These are phyloP conservation scores for Agaricus subrufescens DNA, from an alignment of 768 basidiomycete genomes.

Conservation along the genomic window DNA sequence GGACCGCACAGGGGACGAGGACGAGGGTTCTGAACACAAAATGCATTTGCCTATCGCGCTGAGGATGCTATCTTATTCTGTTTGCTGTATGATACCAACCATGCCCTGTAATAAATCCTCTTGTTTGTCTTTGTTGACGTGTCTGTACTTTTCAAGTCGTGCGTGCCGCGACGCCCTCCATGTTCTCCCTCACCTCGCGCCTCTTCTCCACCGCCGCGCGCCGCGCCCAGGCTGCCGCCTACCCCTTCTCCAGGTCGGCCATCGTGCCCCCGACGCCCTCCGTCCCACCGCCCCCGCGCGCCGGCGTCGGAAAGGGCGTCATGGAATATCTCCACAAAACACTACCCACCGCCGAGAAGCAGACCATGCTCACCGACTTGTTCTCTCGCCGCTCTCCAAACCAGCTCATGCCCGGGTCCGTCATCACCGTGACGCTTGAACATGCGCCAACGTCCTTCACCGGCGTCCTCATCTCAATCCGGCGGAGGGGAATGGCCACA, in stretches of 20 bases:
- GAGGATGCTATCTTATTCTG: slow-evolving; percentile 7
- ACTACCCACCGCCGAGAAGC: slow-evolving; percentile 65
- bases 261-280: slow-evolving; percentile 45
- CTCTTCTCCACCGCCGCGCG: slow-evolving; percentile 12
- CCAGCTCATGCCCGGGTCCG: slow-evolving; percentile 78
- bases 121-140: slow-evolving; percentile 2
- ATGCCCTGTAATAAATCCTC: neutral
- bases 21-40: slow-evolving; percentile 54
- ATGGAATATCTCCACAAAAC: slow-evolving; percentile 70
- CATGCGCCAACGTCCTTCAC: slow-evolving; percentile 82
- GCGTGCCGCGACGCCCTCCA: neutral
- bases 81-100: slow-evolving; percentile 11
- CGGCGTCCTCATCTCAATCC: slow-evolving; percentile 81
- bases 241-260: slow-evolving; percentile 74
- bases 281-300: slow-evolving; percentile 35
- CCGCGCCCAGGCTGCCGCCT: slow-evolving; percentile 23
- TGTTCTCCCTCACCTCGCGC: neutral
- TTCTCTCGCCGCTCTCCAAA: slow-evolving; percentile 70
- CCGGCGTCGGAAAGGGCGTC: slow-evolving; percentile 68
- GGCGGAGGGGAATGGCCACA: slow-evolving; percentile 81
- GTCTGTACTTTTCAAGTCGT: neutral
- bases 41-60: neutral
- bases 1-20: slow-evolving; percentile 42
- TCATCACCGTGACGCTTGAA: slow-evolving; percentile 72
- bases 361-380: slow-evolving; percentile 57